Conservation (phyloP, 352 stramenopile genomes). For the Phytophthora hybrid region DNA sequence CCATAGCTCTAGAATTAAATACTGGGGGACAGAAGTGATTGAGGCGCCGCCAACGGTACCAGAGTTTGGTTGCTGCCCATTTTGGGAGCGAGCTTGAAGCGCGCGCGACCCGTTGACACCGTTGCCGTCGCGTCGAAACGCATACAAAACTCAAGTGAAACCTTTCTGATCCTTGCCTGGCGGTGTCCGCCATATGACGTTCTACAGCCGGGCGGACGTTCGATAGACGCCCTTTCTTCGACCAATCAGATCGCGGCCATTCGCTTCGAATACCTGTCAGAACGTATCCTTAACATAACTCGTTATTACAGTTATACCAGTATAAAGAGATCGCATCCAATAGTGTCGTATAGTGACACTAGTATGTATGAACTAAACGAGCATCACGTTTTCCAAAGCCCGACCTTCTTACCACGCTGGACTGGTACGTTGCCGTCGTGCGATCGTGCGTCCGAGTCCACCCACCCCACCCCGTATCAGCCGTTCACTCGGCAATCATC, state of each 20-base stretch:
- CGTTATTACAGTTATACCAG: neutral
- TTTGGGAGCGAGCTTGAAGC: neutral
- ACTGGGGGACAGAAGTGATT: neutral
- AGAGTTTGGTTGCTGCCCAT: neutral
- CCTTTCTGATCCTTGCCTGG: conserved; percentile 30
- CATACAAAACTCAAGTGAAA: conserved; percentile 21
- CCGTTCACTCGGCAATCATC: conserved; percentile 32
- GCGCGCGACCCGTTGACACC: conserved; percentile 1
- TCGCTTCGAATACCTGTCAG: conserved; percentile 24
- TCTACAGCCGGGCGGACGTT: conserved; percentile 17
- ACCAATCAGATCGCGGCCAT: conserved; percentile 25
- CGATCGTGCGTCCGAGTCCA: conserved; percentile 24
- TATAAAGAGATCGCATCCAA: neutral
- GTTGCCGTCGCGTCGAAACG: neutral
- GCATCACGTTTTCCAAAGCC: neutral
- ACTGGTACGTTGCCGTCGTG: conserved; percentile 30
- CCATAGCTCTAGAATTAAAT: neutral
- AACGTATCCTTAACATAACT: neutral
- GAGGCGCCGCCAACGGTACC: neutral
- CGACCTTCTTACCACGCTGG: conserved; percentile 14
- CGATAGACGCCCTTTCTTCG: conserved; percentile 21
- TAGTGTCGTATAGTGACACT: neutral
- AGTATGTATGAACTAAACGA: neutral
- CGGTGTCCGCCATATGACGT: conserved; percentile 10
- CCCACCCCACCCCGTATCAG: conserved; percentile 36